These are phyloP conservation scores for Phytophthora tubulina DNA, from an alignment of 352 stramenopile species.

Conservation along the genomic window DNA sequence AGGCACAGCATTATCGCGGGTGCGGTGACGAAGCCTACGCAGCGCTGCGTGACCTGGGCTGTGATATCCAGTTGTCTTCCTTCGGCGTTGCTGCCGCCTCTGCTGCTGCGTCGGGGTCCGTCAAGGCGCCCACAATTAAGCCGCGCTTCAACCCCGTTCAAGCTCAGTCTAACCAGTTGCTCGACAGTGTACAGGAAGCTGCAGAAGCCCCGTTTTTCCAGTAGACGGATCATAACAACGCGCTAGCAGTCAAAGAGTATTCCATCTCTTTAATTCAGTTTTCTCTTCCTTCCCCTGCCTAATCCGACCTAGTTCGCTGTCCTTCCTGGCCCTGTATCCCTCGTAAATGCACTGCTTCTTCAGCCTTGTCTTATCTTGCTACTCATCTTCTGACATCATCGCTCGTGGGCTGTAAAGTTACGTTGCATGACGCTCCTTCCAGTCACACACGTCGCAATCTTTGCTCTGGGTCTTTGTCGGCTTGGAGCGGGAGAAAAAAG, in stretches of 20 bases:
- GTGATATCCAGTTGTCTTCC: conserved; percentile 71
- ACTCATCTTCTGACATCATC: conserved; percentile 2
- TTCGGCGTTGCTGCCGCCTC: conserved; percentile 49
- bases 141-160: conserved; percentile 79
- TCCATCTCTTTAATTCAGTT: conserved; percentile 26
- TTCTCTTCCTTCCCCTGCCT: conserved; percentile 17
- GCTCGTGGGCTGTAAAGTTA: conserved; percentile 12
- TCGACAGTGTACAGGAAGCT: conserved; percentile 60
- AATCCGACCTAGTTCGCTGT: conserved; percentile 17
- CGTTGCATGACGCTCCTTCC: conserved; percentile 1
- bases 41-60: conserved; percentile 76
- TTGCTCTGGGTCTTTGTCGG: conserved; percentile 14
- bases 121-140: conserved; percentile 33
- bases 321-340: conserved; percentile 9
- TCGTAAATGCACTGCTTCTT: conserved; percentile 22
- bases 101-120: conserved; percentile 27
- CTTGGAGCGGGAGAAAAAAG: conserved; percentile 22
- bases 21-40: conserved; percentile 86
- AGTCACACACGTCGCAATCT: conserved; percentile 13
- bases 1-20: conserved; percentile 67
- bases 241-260: conserved; percentile 6
- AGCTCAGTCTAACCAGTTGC: conserved; percentile 61
- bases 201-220: conserved; percentile 60
- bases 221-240: neutral
- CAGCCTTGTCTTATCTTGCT: conserved; percentile 23